Evolutionary conservation across 2,329 filamentous ascomycete species (phyloP).

Genomic region (Fusarium xyrophilum): DNA sequence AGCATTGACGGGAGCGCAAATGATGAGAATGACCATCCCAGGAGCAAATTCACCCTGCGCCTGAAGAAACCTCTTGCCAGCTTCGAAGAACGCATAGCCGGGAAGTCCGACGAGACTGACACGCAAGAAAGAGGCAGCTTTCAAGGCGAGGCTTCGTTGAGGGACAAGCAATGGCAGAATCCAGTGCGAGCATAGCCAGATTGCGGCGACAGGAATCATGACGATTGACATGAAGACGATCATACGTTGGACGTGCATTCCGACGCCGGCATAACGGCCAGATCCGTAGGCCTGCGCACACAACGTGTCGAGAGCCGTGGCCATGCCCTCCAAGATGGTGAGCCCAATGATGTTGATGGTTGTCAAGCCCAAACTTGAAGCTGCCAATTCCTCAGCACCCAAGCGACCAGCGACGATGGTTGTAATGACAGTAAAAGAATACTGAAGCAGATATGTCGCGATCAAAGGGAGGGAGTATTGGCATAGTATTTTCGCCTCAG

Average conservation of each 20-base stretch:
- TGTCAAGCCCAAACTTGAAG: constrained; percentile 59
- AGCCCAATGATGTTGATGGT: constrained; percentile 64
- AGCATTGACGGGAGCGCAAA: constrained; percentile 57
- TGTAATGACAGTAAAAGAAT: constrained; percentile 60
- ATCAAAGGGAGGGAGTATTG: constrained; percentile 54
- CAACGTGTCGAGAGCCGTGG: constrained; percentile 41
- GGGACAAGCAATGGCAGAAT: constrained; percentile 55
- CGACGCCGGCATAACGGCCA: constrained; percentile 56
- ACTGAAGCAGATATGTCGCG: constrained; percentile 61
- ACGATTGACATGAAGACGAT: constrained; percentile 56
- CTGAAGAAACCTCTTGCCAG: constrained; percentile 62
- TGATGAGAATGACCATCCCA: constrained; percentile 55
- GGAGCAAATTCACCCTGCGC: constrained; percentile 62
- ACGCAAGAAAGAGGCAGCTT: constrained; percentile 57
- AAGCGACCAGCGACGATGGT: constrained; percentile 61
- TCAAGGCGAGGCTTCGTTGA: constrained; percentile 55
- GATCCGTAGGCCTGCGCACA: constrained; percentile 44
- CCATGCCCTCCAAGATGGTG: constrained; percentile 48
- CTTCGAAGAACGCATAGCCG: constrained; percentile 62
- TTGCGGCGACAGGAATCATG: constrained; percentile 56
- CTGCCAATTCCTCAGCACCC: constrained; percentile 60
- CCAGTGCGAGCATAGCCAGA: constrained; percentile 58
- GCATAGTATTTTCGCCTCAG: constrained; percentile 29
- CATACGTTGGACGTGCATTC: constrained; percentile 63
- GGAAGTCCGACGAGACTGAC: constrained; percentile 58